A percentile compares a stretch with the other conserved stretches of the same genome.
phyloP scores from a whole-genome alignment of 305 asterid genomes.

The Solanum aculeatissimum region DNA sequence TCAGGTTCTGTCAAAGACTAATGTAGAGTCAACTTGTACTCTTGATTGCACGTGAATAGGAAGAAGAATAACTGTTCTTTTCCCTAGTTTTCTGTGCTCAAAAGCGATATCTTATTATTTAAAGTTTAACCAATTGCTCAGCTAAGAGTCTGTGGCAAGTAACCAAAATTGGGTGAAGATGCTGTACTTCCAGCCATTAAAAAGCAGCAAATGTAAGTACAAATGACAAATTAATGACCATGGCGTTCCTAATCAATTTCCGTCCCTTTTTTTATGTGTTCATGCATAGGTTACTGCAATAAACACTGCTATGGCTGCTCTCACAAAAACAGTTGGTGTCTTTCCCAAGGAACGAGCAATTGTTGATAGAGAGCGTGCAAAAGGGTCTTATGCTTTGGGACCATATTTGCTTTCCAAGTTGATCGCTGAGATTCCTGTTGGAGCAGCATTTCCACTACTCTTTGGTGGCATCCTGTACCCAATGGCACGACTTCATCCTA shows the following conservation, averaged over 20 bases:
- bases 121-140: background rate
- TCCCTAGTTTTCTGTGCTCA: background rate
- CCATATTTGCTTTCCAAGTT: conserved; percentile 91
- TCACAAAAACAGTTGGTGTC: conserved; percentile 91
- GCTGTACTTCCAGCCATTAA: background rate
- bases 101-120: background rate
- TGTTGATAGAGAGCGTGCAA: conserved; percentile 88
- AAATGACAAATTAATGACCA: background rate
- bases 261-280: conserved; percentile 1
- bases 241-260: conserved; percentile 3
- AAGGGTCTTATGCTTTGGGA: conserved; percentile 79
- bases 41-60: background rate
- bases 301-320: conserved; percentile 99
- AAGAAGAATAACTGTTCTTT: background rate
- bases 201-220: background rate
- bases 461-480: conserved; percentile 92
- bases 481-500: conserved; percentile 89
- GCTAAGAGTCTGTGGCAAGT: background rate
- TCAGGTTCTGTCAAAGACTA: background rate
- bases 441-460: conserved; percentile 94
- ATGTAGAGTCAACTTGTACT: background rate
- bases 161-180: background rate
- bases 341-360: conserved; percentile 98
- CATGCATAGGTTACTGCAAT: conserved; percentile 85
- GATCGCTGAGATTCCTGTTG: conserved; percentile 89